Base-by-base conservation (phyloP, 441 rosid species). In the Raphanus hybrid region DNA sequence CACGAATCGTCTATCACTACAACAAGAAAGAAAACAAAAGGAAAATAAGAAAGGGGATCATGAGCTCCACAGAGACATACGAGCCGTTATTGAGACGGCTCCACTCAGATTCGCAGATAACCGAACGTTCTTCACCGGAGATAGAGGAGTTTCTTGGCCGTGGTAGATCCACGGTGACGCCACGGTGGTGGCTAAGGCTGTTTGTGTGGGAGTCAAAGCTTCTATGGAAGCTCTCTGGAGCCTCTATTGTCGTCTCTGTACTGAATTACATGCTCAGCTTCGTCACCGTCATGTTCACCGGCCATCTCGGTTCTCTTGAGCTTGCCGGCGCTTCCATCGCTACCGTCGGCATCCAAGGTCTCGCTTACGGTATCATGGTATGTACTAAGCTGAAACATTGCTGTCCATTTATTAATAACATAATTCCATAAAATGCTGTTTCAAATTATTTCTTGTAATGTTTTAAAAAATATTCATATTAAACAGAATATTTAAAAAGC, bases 321-420 rank as follows among this genome's bases (percentile, higher is more conserved):
- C 94, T 92, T 41, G 99, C 99, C 0, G 97, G 98, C 0, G 98
- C 99, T 69, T 90, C 99, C 9, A 86, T 92, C 39, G 96, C 99
- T 23, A 86, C 89, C 34, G 98, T 94, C 1, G 99, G 98, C 9
- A 90, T 92, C 70, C 99, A 92, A 67, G 99, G 99, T 18, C 94
- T 94, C 60, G 94, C 98, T 72, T 94, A 94, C 74, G 99, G 99
- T 18, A 88, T 94, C 26, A 94, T 94, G 98, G 97, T 94, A 52
- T 4, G 48, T 6, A 43, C 52, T 43, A 43, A 0, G 8, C 1
- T 6, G 18, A 43, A 54, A 62, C 78, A 66, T 50, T 32, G 69
- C 6, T 3, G 55, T 64, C 60, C 8, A 8, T 20, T 20, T 20
- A 20, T 20, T 20, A 20, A 26, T 20, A 61, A 29, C n/a, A 27